phyloP scores from a whole-genome alignment of 352 stramenopile species.

The Saprolegnia diclina region DNA sequence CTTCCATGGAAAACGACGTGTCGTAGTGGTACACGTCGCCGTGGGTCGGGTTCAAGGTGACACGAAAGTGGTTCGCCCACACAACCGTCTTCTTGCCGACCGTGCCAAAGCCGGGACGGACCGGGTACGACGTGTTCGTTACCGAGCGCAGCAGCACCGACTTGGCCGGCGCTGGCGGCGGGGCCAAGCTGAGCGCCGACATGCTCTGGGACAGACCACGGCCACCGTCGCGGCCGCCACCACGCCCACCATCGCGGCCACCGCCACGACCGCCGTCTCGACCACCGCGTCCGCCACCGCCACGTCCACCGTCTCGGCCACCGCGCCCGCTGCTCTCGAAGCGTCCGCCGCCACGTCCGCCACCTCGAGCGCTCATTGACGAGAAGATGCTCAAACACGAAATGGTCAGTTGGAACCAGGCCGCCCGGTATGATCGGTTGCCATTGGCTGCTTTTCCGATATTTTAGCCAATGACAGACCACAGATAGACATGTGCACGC shows the following conservation, averaged over 20 bases:
- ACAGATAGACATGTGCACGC: no score
- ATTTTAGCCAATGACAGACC: no score
- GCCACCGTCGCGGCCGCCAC: slow-evolving; percentile 36
- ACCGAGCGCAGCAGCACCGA: slow-evolving; percentile 37
- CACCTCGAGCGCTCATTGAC: slow-evolving; percentile 13
- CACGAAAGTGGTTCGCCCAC: slow-evolving; percentile 60
- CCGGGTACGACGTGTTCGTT: slow-evolving; percentile 41
- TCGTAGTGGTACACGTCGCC: slow-evolving; percentile 74
- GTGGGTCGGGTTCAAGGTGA: slow-evolving; percentile 38
- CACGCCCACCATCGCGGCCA: slow-evolving; percentile 22
- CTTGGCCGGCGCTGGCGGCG: slow-evolving; percentile 22
- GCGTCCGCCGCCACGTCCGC: not conserved
- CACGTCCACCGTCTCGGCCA: slow-evolving; percentile 5
- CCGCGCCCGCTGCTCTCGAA: not conserved
- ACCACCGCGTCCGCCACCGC: not conserved
- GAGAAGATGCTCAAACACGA: not conserved
- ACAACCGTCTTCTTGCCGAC: slow-evolving; percentile 39
- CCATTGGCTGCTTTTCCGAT: no score
- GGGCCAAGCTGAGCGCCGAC: not conserved
- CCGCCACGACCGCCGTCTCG: not conserved
- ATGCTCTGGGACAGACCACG: slow-evolving; percentile 32
- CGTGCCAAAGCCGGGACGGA: slow-evolving; percentile 51
- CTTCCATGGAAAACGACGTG: slow-evolving; percentile 43
- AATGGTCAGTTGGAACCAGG: not conserved
- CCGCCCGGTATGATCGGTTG: not conserved